Conservation (phyloP, 2,329 filamentous ascomycete species). For the Fusarium sp. region DNA sequence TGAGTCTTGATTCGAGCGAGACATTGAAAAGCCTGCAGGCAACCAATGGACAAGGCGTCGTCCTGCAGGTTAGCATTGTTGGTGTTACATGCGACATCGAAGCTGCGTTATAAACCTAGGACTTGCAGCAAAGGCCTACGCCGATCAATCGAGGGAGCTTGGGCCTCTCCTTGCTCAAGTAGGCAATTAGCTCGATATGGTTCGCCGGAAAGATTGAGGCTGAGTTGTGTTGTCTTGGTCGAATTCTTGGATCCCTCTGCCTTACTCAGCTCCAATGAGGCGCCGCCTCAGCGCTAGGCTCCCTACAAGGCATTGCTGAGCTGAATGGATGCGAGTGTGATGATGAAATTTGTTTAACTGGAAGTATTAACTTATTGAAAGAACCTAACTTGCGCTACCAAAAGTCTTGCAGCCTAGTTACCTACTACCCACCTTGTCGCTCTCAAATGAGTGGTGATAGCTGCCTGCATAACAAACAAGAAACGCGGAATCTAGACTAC, state of each 20-base stretch:
- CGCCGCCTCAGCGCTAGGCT: not conserved
- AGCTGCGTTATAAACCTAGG: not conserved
- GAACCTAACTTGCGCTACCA: no score
- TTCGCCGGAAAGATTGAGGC: not conserved
- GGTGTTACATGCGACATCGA: not conserved
- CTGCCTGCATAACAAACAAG: not conserved
- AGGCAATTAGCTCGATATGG: not conserved
- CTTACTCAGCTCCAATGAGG: no score
- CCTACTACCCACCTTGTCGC: not conserved
- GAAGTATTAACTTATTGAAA: no score
- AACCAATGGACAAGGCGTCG: not conserved
- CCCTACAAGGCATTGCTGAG: not conserved
- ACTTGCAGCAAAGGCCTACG: constrained; percentile 2
- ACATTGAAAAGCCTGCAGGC: not conserved
- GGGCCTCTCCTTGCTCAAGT: constrained; percentile 5
- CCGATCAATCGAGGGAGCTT: constrained; percentile 10
- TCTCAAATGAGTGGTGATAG: not conserved
- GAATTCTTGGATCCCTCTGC: no score
- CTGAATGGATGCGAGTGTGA: not conserved
- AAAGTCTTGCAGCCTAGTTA: not conserved
- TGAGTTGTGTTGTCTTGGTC: not conserved
- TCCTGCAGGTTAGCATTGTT: not conserved
- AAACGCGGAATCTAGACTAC: not conserved
- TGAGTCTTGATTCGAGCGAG: not conserved
- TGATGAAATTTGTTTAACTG: not conserved